Base-by-base conservation (phyloP, 352 stramenopile genomes). In the Phytophthora litchii region DNA sequence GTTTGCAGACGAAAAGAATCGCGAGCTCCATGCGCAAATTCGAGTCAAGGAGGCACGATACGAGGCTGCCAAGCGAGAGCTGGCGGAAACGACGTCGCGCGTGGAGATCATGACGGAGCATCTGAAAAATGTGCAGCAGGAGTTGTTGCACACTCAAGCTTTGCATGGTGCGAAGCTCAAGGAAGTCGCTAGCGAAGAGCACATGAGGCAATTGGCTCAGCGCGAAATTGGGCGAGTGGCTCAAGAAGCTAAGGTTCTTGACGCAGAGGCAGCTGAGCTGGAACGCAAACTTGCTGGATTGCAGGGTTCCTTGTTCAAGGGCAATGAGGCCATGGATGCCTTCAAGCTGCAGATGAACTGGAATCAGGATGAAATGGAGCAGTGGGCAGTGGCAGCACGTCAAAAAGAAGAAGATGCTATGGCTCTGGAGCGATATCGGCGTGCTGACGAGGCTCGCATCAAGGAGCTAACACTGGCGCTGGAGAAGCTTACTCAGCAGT, bases 301-400 rank as follows among this genome's bases (percentile, higher is more conserved):
- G 19, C 92, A 98, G 64, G 95, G 86, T 34, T 91, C 95, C 21
- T 79, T 98, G 32, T 96, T 95, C 74, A 89, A 91, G 32, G 91
- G 88, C 27, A 97, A 98, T 53, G 92, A 98, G 46, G 79, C 91
- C 44, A 96, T 98, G 83, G 96, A 99, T 69, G 83, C 89, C 54
- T 98, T 98, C 61, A 98, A 97, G 70, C 74, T 97, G 17, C 84
- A 98, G 80, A 98, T 98, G 88, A 98, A 98, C 76, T 98, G 92
- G 92, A 99, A 98, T 72, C 96, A 99, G 65, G 95, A 98, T 55
- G 94, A 99, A 64, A 92, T 99, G 61, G 94, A 99, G 75, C 94
- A 98, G 76, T 99, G 96, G 96, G 84, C 93, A 6, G 86, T 97
- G 63, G 94, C 96, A 20, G 89, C 92, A 16, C 93, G 93, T 59